Evolutionary conservation across 495 filamentous ascomycete genomes (phyloP), one percentile per base, ranked within the genome.

Genomic region (Venustampulla echinocandica): DNA sequence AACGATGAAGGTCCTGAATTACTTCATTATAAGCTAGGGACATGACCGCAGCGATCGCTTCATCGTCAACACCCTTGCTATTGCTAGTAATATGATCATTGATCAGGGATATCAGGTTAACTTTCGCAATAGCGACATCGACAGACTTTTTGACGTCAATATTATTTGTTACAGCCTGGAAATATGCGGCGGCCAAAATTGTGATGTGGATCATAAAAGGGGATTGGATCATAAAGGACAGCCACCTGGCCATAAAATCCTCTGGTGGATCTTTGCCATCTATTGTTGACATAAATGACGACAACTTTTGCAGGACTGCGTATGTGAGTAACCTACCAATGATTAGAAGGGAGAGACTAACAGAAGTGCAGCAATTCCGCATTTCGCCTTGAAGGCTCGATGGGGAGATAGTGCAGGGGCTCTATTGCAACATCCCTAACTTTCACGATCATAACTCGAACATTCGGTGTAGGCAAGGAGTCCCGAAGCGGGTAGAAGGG

Each of bases 11-110:
- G 20, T 25, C 19, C 40, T 2, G 13, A 22, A 55, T 35, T 54
- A 66, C 65, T 54, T 69, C 64, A 38, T 63, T 62, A n/a, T 64
- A 55, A 7, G 63, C 61, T 18, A 69, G 54, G 21, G 56, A 59
- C 33, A 63, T 60, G 11, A 69, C 61, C 7, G 64, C 62, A 21
- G 59, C 60, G 24, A 69, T 63, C 1, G 60, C 60, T 38, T 58
- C 59, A 46, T 65, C 64, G 36, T 54, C 60, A 10, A 60, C 47
- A 25, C 55, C 60, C 11, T 51, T 60, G 11, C 57, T 47, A 7
- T 57, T 52, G 19, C 51, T 50, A 32, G 47, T 50, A 23, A 67
- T 30, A 49, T 67, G 61, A 36, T 66, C 54, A 15, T 60, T 67
- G 43, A 67, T 65, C 22, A 66, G 21, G 4, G 21, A 44, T 18